Evolutionary conservation across 257 asterid species (phyloP), one percentile per base, ranked within the genome.

Genomic region (Solanum okadae): DNA sequence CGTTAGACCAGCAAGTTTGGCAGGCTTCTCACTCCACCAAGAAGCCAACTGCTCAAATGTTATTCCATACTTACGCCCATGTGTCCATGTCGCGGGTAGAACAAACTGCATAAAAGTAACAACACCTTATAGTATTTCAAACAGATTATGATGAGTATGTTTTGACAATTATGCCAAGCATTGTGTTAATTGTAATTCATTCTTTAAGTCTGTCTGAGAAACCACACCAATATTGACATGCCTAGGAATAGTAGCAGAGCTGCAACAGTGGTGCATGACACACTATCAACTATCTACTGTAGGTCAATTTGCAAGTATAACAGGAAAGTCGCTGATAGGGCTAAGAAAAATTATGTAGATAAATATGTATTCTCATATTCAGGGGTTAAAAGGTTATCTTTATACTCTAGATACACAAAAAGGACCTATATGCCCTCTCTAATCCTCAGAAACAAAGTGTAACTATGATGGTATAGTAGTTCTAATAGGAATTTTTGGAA

Each of bases 1-100:
- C 82, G 90, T 89, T 86, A 93, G 95, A 37, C 96, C 95, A 78
- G 99, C 97, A 84, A 96, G 98, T 88, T 96, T 95, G 14, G 99
- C 99, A 3, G 99, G 99, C 91, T 89, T 95, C 93, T 96, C 99
- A 70, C 98, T 94, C 99, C 99, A 97, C 99, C 95, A 93, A 11
- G 98, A 94, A 87, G 94, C 98, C 87, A 97, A 87, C 61, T 96
- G 96, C 88, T 89, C 92, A 81, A 94, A 91, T 46, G 93, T 93
- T 78, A 97, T 90, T 56, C 96, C 95, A 61, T 94, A 88, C 86
- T 90, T 93, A 18, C 90, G 96, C 78, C 99, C 99, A 87, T 91
- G 90, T 12, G 99, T 87, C 99, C 99, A 97, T 23, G 98, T 95
- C 83, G 92, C 98, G 6, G 99, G 98, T 35, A 97, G 99, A 88